Base-by-base conservation (phyloP, 306 rosid genomes). In the Dryas octopetala region DNA sequence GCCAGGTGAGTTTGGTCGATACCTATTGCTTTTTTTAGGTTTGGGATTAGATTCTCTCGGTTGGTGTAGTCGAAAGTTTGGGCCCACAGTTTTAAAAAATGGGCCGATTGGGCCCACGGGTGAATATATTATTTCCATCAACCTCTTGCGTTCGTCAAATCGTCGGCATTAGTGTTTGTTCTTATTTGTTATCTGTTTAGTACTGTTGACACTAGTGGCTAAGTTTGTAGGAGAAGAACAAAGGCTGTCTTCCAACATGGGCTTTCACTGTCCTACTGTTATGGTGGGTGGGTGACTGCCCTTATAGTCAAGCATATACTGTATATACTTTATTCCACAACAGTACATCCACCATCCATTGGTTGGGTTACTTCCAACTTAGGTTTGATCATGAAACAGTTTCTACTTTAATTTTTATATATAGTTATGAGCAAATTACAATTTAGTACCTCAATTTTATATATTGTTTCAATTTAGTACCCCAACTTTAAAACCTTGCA, bases 1-100 rank as follows among this genome's bases (percentile, higher is more conserved):
- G 45, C 98, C 96, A 11, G 97, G 91, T 89, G 7, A 48, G 83
- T 82, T 17, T 0, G 53, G 15, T 54, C 1, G 7, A 45, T 47
- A 6, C 48, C 5, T 3, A 16, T 10, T 23, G 0, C 0, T 1
- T 3, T 61, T 1, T 5, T 45, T 40, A 7, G 15, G 43, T 15
- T 19, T 40, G 2, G 2, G 0, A 3, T 12, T 26, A 26, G 14
- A 48, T 4, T 41, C 44, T n/a, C 41, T 32, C 12, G 69, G 32
- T 40, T 7, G 19, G 14, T 3, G 26, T 4, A 14, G 7, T 7
- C 8, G 12, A 0, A 9, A 62, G 4, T 62, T 13, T 38, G 66
- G 47, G 66, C 17, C 49, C 28, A 9, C 14, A 7, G 0, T 11
- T 12, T 62, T 7, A 63, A 11, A 63, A 41, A 8, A 7, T 3